Base-by-base conservation (phyloP, 345 rosid genomes). In the Populus euphratica region DNA sequence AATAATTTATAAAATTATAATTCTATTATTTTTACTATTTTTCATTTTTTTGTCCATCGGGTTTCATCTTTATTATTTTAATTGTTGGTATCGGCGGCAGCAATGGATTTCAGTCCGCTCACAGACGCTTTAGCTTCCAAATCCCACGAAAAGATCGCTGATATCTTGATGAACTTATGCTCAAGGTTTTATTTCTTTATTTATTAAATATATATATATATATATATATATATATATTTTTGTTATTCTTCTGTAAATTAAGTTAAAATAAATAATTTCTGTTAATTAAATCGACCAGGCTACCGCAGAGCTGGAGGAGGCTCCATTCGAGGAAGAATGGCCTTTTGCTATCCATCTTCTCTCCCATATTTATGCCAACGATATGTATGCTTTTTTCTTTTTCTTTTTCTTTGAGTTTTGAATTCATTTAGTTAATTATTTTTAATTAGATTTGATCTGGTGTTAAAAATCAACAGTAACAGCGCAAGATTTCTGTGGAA, bases 401-500 rank as follows among this genome's bases (percentile, higher is more conserved):
- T 47, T 27, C 2, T 44, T 6, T 8, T 6, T 8, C 8, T 31
- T 73, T 41, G 38, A 44, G 18, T 8, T n/a, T 35, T 3, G 20
- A 61, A 35, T 54, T 27, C 10, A 5, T 1, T 33, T 17, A 11
- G 18, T 59, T 20, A 17, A 6, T 21, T 38, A 25, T 27, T 17
- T 0, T 13, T 4, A 27, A 9, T 47, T 23, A 2, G 36, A 33
- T 33, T 33, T 33, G 36, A n/a, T 13, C 20, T 1, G 1, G 8
- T 39, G 47, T 5, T 6, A 50, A 50, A 50, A 50, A 50, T 17
- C 56, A 84, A 78, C 89, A 94, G 98, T 79, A 91, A 90, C 49
- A 89, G 94, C 41, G 90, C 97, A 1, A 87, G 98, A 61, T 94
- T 89, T 78, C 89, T 91, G 23, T 94, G 98, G 98, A 93, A 91